phyloP scores from a whole-genome alignment of 305 asterid genomes.

The Solanum hybrid region DNA sequence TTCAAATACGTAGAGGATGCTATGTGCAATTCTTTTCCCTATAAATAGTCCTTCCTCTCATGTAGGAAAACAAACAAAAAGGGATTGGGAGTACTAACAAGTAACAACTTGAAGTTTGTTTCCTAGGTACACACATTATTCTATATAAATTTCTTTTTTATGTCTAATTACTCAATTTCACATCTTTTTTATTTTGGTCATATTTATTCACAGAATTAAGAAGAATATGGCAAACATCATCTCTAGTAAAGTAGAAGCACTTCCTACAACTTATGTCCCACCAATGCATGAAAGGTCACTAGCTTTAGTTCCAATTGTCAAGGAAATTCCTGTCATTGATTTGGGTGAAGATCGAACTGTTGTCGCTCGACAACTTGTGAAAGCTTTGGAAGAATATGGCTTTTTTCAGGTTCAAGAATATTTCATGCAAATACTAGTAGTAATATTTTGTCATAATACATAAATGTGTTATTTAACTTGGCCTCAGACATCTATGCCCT shows the following conservation, averaged over 20 bases:
- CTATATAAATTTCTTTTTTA: not conserved
- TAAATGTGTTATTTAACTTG: not conserved
- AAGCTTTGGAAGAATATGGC: conserved; percentile 28
- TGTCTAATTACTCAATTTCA: not conserved
- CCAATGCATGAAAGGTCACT: conserved; percentile 24
- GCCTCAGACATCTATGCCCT: not conserved
- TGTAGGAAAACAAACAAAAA: not conserved
- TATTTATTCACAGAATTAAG: not conserved
- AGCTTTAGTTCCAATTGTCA: conserved; percentile 1
- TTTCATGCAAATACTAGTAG: not conserved
- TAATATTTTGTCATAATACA: not conserved
- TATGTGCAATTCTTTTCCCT: not conserved
- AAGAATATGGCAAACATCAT: conserved; percentile 3
- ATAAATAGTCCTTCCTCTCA: not conserved
- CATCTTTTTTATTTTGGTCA: not conserved
- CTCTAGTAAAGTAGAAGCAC: conserved; percentile 11
- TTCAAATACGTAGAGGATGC: not conserved
- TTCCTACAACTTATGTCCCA: conserved; percentile 18
- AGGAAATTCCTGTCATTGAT: conserved; percentile 24
- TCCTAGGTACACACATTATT: not conserved
- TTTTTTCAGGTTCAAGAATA: conserved; percentile 21
- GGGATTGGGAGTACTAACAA: not conserved
- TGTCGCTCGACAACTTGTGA: conserved; percentile 10
- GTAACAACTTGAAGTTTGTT: not conserved
- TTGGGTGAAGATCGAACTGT: conserved; percentile 3